These are phyloP conservation scores for Pisolithus tinctorius DNA, from an alignment of 768 basidiomycete species.

Conservation along the genomic window DNA sequence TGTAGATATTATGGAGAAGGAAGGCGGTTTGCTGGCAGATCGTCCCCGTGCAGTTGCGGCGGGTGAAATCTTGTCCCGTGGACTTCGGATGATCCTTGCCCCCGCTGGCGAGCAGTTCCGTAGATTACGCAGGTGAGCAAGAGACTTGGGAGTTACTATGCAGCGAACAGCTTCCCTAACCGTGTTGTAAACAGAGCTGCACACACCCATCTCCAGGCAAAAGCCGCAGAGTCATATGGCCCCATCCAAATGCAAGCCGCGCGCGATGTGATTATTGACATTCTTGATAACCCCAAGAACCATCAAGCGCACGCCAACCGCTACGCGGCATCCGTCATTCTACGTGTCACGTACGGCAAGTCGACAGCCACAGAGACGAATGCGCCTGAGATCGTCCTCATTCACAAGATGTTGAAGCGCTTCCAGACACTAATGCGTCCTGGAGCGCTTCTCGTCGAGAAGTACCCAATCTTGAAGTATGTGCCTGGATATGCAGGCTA, in stretches of 20 bases:
- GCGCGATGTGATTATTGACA: conserved; percentile 25
- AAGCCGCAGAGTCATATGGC: conserved; percentile 41
- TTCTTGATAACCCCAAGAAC: conserved; percentile 26
- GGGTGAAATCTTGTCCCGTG: conserved; percentile 53
- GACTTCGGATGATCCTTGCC: conserved; percentile 50
- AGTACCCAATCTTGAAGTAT: conserved; percentile 33
- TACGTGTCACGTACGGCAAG: conserved; percentile 31
- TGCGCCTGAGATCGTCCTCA: conserved; percentile 25
- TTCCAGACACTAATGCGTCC: conserved; percentile 32
- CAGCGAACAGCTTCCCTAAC: not conserved
- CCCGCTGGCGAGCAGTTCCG: conserved; percentile 54
- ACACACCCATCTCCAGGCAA: conserved; percentile 53
- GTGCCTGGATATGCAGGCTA: conserved; percentile 59
- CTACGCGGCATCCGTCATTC: conserved; percentile 30
- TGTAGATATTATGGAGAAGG: conserved; percentile 60
- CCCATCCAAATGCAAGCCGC: conserved; percentile 39
- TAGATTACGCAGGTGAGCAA: conserved; percentile 48
- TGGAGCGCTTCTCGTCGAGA: conserved; percentile 31
- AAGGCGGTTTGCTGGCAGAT: conserved; percentile 51
- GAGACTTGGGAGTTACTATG: not conserved
- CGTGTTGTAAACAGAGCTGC: conserved; percentile 35
- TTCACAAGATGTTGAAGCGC: conserved; percentile 30
- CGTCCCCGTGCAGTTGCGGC: conserved; percentile 50
- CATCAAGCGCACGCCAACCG: conserved; percentile 53
- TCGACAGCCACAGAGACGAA: conserved; percentile 22